Conservation (phyloP, 495 filamentous ascomycete genomes). For the Talaromyces trachyspermus region DNA sequence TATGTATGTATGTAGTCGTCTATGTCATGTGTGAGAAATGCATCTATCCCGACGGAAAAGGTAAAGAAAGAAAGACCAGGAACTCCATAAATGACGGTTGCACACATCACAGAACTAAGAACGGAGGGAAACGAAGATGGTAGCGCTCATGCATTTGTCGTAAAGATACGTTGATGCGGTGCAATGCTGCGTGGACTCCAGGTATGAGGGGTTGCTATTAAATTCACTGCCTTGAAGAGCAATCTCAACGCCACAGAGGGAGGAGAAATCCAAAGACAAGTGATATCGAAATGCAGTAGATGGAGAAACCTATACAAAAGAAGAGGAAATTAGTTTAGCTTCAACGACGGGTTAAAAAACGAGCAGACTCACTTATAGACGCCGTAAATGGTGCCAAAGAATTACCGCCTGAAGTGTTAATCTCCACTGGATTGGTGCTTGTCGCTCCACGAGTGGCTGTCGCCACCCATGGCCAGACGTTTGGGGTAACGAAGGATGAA, state of each 20-base stretch:
- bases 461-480: conserved; percentile 55
- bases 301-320: too few species aligned
- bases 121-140: too few species aligned
- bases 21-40: too few species aligned
- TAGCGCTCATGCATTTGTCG: too few species aligned
- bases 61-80: too few species aligned
- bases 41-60: too few species aligned
- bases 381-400: conserved; percentile 37
- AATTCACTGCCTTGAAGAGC: not conserved
- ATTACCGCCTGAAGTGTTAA: conserved; percentile 62
- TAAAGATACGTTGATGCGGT: too few species aligned
- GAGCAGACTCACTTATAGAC: conserved; percentile 44
- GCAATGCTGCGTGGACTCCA: too few species aligned
- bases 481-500: conserved; percentile 41
- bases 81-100: too few species aligned
- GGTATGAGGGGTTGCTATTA: not conserved
- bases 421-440: conserved; percentile 63
- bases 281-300: conserved; percentile 40
- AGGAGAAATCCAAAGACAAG: conserved; percentile 40
- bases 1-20: not conserved
- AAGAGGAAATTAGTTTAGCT: too few species aligned
- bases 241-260: conserved; percentile 38
- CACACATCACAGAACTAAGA: too few species aligned
- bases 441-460: conserved; percentile 32
- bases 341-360: not conserved